These are phyloP conservation scores for Nakazawaea holstii DNA, from an alignment of 805 yeast species.

Conservation along the genomic window DNA sequence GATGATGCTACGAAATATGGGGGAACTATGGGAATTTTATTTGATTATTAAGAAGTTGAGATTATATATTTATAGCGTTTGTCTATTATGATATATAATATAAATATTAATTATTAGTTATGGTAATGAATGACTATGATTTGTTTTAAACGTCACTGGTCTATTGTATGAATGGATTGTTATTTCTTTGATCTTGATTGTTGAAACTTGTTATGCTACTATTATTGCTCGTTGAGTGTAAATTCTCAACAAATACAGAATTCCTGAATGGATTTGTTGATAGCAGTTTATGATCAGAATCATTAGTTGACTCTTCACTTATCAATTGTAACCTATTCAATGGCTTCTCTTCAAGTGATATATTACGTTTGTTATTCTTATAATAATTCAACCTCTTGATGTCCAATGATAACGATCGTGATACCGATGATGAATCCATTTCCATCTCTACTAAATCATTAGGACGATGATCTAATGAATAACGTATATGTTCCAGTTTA, in stretches of 20 bases:
- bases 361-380: background rate
- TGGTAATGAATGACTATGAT: too few relatives aligned
- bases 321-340: background rate
- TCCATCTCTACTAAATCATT: slow-evolving; percentile 1
- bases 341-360: background rate
- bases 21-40: background rate
- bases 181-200: background rate
- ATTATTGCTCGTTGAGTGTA: background rate
- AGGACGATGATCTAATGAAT: slow-evolving; percentile 8
- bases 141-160: too few relatives aligned
- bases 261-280: slow-evolving; percentile 6
- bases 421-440: background rate
- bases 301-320: slow-evolving; percentile 1
- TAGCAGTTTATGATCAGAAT: background rate
- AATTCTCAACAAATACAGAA: slow-evolving; percentile 5
- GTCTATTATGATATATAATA: background rate
- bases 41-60: too few relatives aligned
- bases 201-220: slow-evolving; percentile 5
- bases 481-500: slow-evolving; percentile 1
- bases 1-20: background rate
- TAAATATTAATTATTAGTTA: too few relatives aligned
- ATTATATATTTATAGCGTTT: background rate
- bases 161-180: background rate
- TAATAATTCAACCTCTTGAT: slow-evolving; percentile 6
- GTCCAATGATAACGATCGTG: slow-evolving; percentile 7